Base-by-base conservation (phyloP, 805 yeast genomes). In the Dipodascopsis uninucleata region DNA sequence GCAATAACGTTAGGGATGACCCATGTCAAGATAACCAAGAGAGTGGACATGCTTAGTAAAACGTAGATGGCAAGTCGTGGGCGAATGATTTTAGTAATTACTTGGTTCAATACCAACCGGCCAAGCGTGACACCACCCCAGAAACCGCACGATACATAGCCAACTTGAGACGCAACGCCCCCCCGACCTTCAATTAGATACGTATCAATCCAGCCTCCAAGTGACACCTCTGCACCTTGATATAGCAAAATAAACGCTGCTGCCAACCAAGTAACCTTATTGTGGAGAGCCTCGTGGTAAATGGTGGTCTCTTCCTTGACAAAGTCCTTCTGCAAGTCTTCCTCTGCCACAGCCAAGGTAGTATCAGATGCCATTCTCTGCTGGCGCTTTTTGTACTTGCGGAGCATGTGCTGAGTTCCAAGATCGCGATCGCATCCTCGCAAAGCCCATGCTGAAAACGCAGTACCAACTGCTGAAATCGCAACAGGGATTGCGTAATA, bases 61-160 rank as follows among this genome's bases (percentile, higher is more conserved):
- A 5, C 68, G 55, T 22, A 4, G 72, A 70, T 42, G 75, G 60
- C 47, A 76, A 28, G 21, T 20, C 33, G 36, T n/a, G 52, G 45
- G 5, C 43, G 16, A 3, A 31, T 56, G 43, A 43, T 21, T 36
- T 26, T 42, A 8, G 49, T 35, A 14, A 35, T 37, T n/a, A 41
- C 51, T 48, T 29, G 36, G 49, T 45, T 63, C 6, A 82, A 61
- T 4, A 69, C 49, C 37, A 83, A 64, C 51, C 90, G 66, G 0
- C 89, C 89, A 14, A 74, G 44, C 0, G 88, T 78, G 17, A 82
- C 61, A 0, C 90, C 90, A 23, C 73, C 72, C 88, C 88, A 82
- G 58, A 75, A 82, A 10, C 85, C 81, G 7, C 85, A 74, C 0
- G 84, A 77, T 14, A 80, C 76, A 58, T 78, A 80, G 4, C 87